Evolutionary conservation across 495 filamentous ascomycete genomes (phyloP), one percentile per base, ranked within the genome.

Genomic region (Aspergillus steynii): DNA sequence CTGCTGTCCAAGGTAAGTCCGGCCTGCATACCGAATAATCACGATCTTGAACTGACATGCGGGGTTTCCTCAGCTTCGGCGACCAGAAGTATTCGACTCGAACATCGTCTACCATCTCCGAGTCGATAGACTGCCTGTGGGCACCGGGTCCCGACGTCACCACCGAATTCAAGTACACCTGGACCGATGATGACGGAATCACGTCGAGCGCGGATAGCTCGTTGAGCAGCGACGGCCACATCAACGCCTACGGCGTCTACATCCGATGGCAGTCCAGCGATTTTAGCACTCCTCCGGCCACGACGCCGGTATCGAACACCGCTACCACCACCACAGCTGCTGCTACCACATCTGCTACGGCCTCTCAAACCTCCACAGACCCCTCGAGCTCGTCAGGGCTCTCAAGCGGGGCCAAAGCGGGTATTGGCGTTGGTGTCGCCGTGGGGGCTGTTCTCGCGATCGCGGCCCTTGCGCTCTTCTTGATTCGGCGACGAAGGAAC

Each of bases 361-460:
- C 29, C 15, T 29, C 29, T 1, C 8, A 53, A 20, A 29, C 29
- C 27, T 15, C 37, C 37, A 53, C 51, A 20, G 15, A 29, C 4
- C 9, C 57, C 1, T 42, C 47, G 8, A 15, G 29, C 3, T 52
- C 57, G 28, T 59, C 57, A 2, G 71, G 62, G 7, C 62, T 80
- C 7, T 71, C 74, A 26, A 62, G 61, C 4, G 77, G 73, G 8
- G 77, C 76, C 0, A 77, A 73, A 60, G 78, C 73, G 1, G 80
- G 80, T 42, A 74, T 82, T 9, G 78, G 71, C n/a, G 71, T 80
- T 20, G 81, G 78, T 20, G 74, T 73, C 8, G 75, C 71, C 6
- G 56, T 78, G 29, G 76, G 72, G 5, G 70, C 68, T 5, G 59
- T 71, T n/a, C 46, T 75, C 29, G 20, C 78, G 10, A 73, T 80